A percentile compares a stretch with the other conserved stretches of the same genome.
Evolutionary conservation across 805 yeast genomes (phyloP).

Genomic region (Yarrowia keelungensis): DNA sequence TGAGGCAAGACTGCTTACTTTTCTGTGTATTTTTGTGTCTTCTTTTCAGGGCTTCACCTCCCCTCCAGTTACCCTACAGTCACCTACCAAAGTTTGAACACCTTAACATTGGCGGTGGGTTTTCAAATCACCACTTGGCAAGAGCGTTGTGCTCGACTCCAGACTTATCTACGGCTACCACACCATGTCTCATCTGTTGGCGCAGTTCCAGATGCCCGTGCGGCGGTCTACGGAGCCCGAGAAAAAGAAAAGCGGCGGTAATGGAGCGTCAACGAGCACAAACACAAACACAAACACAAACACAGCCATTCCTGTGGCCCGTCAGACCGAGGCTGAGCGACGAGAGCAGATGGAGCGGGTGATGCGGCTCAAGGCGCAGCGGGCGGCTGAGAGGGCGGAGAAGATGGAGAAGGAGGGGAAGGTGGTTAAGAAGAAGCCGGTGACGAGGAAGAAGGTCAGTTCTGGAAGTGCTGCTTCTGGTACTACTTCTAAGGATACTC

Average conservation of each 20-base stretch:
- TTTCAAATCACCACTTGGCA: slow-evolving; percentile 11
- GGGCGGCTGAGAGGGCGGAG: slow-evolving; percentile 42
- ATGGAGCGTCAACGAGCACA: no score
- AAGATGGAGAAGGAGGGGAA: slow-evolving; percentile 43
- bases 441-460: slow-evolving; percentile 36
- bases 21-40: no score
- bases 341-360: slow-evolving; percentile 44
- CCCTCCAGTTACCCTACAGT: no score
- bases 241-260: background rate
- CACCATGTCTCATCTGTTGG: slow-evolving; percentile 29
- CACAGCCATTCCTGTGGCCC: slow-evolving; percentile 5
- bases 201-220: slow-evolving; percentile 37
- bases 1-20: no score
- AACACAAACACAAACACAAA: background rate
- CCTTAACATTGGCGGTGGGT: no score
- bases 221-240: slow-evolving; percentile 5
- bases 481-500: background rate
- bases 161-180: background rate
- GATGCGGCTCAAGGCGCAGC: slow-evolving; percentile 46
- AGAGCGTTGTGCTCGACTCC: slow-evolving; percentile 24
- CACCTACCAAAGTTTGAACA: no score
- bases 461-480: background rate
- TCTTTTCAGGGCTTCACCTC: no score
- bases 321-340: slow-evolving; percentile 41
- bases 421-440: slow-evolving; percentile 51